These are phyloP conservation scores for Oenanthe sinensis DNA, from an alignment of 129 eudicot genomes.

Conservation along the genomic window DNA sequence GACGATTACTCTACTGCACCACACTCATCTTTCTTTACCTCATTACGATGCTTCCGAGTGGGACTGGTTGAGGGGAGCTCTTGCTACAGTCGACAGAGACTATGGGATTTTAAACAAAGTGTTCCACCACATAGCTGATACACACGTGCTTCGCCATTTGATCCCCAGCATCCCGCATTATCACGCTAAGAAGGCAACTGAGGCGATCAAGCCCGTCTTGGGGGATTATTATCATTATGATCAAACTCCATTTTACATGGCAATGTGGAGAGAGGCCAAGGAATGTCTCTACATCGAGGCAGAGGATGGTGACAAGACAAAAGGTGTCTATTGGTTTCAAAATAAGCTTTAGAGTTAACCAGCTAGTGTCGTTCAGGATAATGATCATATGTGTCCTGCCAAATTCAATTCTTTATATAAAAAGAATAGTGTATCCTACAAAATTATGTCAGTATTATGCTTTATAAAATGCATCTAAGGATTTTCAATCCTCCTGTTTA, in stretches of 20 bases:
- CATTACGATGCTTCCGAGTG: constrained; percentile 29
- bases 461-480: no score
- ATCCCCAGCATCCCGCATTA: constrained; percentile 34
- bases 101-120: constrained; percentile 23
- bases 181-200: constrained; percentile 31
- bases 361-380: neutral
- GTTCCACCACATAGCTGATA: constrained; percentile 17
- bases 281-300: constrained; percentile 27
- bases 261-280: constrained; percentile 31
- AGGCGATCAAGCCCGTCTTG: constrained; percentile 24
- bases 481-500: no score
- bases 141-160: constrained; percentile 36
- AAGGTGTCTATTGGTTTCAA: constrained; percentile 31
- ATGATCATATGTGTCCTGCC: neutral
- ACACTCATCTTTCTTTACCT: constrained; percentile 26
- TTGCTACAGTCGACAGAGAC: constrained; percentile 27
- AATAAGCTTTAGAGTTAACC: neutral
- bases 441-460: no score
- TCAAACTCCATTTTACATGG: constrained; percentile 23
- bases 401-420: neutral
- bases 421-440: neutral
- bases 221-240: constrained; percentile 31
- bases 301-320: constrained; percentile 21
- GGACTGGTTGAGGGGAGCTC: constrained; percentile 41
- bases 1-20: constrained; percentile 21